Evolutionary conservation across 1,139 yeast species (phyloP).

Genomic region (Citeromyces hawaiiensis): DNA sequence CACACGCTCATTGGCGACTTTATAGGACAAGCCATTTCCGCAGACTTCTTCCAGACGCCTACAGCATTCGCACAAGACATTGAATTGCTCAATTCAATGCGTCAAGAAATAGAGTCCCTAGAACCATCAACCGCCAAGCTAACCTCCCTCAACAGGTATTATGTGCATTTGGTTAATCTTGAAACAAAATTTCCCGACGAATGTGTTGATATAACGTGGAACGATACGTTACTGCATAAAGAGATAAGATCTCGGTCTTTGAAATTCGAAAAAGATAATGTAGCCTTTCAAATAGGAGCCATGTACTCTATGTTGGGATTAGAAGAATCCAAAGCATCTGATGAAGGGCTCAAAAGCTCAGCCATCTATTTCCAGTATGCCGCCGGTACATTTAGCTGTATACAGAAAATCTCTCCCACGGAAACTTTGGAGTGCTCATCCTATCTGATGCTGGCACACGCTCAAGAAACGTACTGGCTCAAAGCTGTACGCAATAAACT

Average conservation of each 20-base stretch:
- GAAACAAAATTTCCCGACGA: slow-evolving; percentile 28
- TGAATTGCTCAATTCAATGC: slow-evolving; percentile 22
- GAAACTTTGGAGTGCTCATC: slow-evolving; percentile 31
- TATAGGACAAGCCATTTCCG: slow-evolving; percentile 34
- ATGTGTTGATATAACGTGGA: slow-evolving; percentile 53
- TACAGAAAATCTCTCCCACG: slow-evolving; percentile 20
- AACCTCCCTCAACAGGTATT: slow-evolving; percentile 20
- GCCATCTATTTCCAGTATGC: slow-evolving; percentile 56
- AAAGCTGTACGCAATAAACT: slow-evolving; percentile 45
- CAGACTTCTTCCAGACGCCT: slow-evolving; percentile 56
- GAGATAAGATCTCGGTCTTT: slow-evolving; percentile 37
- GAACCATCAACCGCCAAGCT: slow-evolving; percentile 8
- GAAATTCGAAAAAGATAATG: slow-evolving; percentile 44
- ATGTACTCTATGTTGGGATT: slow-evolving; percentile 43
- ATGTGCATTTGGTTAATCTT: slow-evolving; percentile 18
- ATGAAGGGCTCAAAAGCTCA: slow-evolving; percentile 46
- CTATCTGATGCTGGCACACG: slow-evolving; percentile 61
- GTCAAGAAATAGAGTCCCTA: slow-evolving; percentile 19
- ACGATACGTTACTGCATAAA: slow-evolving; percentile 46
- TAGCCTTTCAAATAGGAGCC: slow-evolving; percentile 60
- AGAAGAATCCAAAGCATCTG: slow-evolving; percentile 26
- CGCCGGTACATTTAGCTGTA: slow-evolving; percentile 50
- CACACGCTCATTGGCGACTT: slow-evolving; percentile 2
- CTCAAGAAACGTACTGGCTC: slow-evolving; percentile 80
- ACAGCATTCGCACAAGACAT: slow-evolving; percentile 43